Conservation (phyloP, 495 filamentous ascomycete genomes). For the Sporormia fimetaria region DNA sequence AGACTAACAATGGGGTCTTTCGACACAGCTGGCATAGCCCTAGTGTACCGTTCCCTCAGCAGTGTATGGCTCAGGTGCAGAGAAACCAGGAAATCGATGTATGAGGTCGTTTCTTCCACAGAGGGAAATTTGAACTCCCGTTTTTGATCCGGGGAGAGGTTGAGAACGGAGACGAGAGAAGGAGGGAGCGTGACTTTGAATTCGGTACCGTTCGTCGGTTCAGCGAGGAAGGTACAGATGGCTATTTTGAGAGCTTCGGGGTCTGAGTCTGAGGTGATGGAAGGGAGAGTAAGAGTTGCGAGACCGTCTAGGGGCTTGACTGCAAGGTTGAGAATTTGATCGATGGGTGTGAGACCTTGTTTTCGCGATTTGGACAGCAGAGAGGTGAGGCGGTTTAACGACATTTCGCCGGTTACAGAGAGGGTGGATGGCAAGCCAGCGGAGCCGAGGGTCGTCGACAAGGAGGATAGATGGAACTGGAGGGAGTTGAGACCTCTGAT, state of each 20-base stretch:
- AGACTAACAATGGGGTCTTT: not conserved
- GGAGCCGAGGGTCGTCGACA: slow-evolving; percentile 33
- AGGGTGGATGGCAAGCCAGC: slow-evolving; percentile 31
- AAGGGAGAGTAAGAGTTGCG: slow-evolving; percentile 19
- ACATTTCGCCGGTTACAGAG: slow-evolving; percentile 6
- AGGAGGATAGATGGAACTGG: slow-evolving; percentile 32
- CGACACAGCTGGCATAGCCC: not conserved
- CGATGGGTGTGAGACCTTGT: slow-evolving; percentile 10
- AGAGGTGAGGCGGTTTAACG: slow-evolving; percentile 5
- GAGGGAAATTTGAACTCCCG: slow-evolving; percentile 18
- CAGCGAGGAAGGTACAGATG: slow-evolving; percentile 36
- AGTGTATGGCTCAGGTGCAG: slow-evolving; percentile 15
- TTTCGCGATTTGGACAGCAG: slow-evolving; percentile 1
- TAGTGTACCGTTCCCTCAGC: slow-evolving; percentile 2
- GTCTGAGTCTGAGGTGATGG: slow-evolving; percentile 11
- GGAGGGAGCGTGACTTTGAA: slow-evolving; percentile 37
- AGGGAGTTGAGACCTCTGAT: slow-evolving; percentile 36
- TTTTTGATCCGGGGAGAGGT: slow-evolving; percentile 6
- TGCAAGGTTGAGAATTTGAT: slow-evolving; percentile 12
- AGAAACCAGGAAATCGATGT: slow-evolving; percentile 17
- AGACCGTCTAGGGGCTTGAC: slow-evolving; percentile 28
- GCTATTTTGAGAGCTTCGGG: slow-evolving; percentile 34
- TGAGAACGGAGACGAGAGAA: slow-evolving; percentile 4
- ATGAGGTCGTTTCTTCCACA: slow-evolving; percentile 8
- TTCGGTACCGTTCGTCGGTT: slow-evolving; percentile 38